These are phyloP conservation scores for Sporothrix globosa DNA, from an alignment of 2,329 filamentous ascomycete genomes.

Conservation along the genomic window DNA sequence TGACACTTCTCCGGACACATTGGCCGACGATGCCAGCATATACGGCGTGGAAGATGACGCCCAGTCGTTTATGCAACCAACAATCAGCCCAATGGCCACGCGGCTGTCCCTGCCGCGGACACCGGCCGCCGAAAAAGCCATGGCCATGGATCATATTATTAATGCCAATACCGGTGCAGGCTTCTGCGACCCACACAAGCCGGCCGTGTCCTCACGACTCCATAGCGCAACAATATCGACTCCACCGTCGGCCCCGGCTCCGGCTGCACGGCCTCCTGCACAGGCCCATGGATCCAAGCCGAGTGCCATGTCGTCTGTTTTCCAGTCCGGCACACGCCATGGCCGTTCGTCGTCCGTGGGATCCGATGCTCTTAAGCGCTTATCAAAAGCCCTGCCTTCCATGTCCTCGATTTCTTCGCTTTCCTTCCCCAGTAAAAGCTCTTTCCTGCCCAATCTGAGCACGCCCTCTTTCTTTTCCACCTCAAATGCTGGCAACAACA, in stretches of 20 bases:
- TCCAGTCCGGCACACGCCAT: slow-evolving; percentile 41
- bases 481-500: slow-evolving; percentile 28
- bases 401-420: slow-evolving; percentile 48
- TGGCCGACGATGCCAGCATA: slow-evolving; percentile 41
- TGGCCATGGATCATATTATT: slow-evolving; percentile 51
- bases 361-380: slow-evolving; percentile 59
- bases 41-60: slow-evolving; percentile 59
- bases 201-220: slow-evolving; percentile 18
- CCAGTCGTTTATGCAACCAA: slow-evolving; percentile 62
- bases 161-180: slow-evolving; percentile 32
- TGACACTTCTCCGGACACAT: background rate
- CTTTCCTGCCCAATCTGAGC: slow-evolving; percentile 46
- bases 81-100: slow-evolving; percentile 60
- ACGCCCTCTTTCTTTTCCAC: slow-evolving; percentile 49
- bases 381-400: slow-evolving; percentile 56
- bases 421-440: slow-evolving; percentile 48
- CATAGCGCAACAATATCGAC: slow-evolving; percentile 33
- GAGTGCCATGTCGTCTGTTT: slow-evolving; percentile 31
- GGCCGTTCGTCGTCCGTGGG: slow-evolving; percentile 59
- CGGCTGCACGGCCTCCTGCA: slow-evolving; percentile 36
- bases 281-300: background rate
- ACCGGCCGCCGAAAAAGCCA: slow-evolving; percentile 61
- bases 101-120: slow-evolving; percentile 59
- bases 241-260: slow-evolving; percentile 50
- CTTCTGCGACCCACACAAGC: slow-evolving; percentile 43